Percentiles rank a stretch among this genome's conserved stretches.
phyloP scores from a whole-genome alignment of 2,329 filamentous ascomycete species.

The Paecilomyces variotii region DNA sequence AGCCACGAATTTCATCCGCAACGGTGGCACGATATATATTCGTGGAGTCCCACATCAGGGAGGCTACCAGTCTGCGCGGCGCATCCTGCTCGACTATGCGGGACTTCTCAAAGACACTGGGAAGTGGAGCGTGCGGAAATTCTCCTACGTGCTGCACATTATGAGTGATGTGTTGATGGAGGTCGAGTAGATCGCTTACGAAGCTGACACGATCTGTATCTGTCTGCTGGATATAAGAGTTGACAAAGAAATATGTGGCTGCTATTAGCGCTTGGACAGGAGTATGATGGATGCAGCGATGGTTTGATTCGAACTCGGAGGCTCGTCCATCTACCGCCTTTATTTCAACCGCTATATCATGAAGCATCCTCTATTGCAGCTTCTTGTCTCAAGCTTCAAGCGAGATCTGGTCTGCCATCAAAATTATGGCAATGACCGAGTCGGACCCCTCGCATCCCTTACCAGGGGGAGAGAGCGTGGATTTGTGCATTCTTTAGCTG shows the following conservation, averaged over 20 bases:
- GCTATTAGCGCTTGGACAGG: background rate
- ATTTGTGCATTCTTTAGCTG: too few species aligned
- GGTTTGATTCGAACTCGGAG: too few species aligned
- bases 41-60: constrained; percentile 41
- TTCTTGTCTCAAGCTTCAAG: too few species aligned
- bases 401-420: too few species aligned
- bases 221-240: background rate
- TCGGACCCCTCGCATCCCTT: too few species aligned
- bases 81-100: constrained; percentile 45
- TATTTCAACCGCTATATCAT: too few species aligned
- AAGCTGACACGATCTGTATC: background rate
- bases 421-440: too few species aligned
- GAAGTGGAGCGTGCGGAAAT: constrained; percentile 44
- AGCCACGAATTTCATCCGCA: constrained; percentile 38
- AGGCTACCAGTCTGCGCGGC: constrained; percentile 44
- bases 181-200: constrained; percentile 15
- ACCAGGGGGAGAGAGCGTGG: too few species aligned
- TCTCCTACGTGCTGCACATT: constrained; percentile 46
- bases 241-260: too few species aligned
- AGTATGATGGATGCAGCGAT: constrained; percentile 14
- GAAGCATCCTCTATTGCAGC: too few species aligned
- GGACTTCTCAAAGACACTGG: constrained; percentile 46
- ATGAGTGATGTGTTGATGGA: constrained; percentile 44
- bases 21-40: constrained; percentile 42
- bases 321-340: too few species aligned